phyloP scores from a whole-genome alignment of 345 rosid species.

The Hibiscus trionum region DNA sequence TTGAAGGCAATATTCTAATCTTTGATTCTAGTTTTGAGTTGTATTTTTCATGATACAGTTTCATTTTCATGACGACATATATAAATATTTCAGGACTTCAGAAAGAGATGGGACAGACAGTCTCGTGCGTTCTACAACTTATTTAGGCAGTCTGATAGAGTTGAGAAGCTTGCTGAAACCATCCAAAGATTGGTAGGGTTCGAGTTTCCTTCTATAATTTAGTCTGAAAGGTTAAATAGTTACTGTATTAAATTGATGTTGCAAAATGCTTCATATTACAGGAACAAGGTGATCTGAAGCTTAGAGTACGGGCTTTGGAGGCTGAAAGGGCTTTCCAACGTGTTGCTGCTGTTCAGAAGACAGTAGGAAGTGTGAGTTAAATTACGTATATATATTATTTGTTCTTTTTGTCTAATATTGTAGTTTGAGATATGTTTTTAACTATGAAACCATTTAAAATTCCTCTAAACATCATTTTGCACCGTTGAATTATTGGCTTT shows the following conservation, averaged over 20 bases:
- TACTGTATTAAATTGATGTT: neutral
- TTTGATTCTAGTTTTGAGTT: slow-evolving; percentile 4
- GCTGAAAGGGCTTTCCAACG: slow-evolving; percentile 97
- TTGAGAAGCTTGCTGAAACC: slow-evolving; percentile 77
- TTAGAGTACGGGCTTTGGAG: slow-evolving; percentile 83
- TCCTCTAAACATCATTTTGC: neutral
- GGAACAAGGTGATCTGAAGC: slow-evolving; percentile 99
- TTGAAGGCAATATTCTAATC: slow-evolving; percentile 52
- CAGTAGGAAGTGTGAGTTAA: slow-evolving; percentile 79
- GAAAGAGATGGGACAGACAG: slow-evolving; percentile 92
- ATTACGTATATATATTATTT: neutral
- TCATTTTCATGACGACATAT: neutral
- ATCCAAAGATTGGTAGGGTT: slow-evolving; percentile 71
- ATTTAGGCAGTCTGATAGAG: slow-evolving; percentile 95
- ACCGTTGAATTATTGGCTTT: neutral
- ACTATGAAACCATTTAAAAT: neutral
- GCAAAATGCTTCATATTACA: slow-evolving; percentile 19
- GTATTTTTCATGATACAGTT: neutral
- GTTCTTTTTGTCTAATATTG: neutral
- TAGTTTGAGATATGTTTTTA: neutral
- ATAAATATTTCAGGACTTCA: slow-evolving; percentile 57
- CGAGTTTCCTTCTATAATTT: neutral
- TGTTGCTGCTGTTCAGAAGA: slow-evolving; percentile 87
- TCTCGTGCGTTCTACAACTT: slow-evolving; percentile 87
- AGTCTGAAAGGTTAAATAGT: neutral